Percentiles rank a stretch among this genome's conserved stretches.
Conservation (phyloP, 768 basidiomycete species). For the Xanthoconium stramineum region DNA sequence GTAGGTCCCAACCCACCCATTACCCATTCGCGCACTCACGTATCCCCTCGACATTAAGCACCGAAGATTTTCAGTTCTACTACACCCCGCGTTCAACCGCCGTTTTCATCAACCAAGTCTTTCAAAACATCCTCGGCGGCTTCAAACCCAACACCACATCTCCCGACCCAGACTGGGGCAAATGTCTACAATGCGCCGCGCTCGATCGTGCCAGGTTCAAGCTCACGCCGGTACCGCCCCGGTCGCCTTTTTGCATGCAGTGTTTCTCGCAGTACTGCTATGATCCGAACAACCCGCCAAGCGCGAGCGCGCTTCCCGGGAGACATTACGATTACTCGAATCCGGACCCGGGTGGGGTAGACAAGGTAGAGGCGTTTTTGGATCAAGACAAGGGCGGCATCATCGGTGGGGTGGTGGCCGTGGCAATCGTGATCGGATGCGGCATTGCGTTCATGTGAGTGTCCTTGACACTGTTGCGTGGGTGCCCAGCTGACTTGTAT, state of each 20-base stretch:
- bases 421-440: slow-evolving; percentile 38
- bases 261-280: slow-evolving; percentile 64
- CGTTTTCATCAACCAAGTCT: slow-evolving; percentile 61
- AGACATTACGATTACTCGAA: slow-evolving; percentile 47
- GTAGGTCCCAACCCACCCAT: slow-evolving; percentile 31
- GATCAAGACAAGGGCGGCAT: slow-evolving; percentile 42
- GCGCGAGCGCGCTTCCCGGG: slow-evolving; percentile 36
- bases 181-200: slow-evolving; percentile 60
- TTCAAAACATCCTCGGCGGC: slow-evolving; percentile 52
- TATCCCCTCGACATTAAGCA: slow-evolving; percentile 32
- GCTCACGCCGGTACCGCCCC: slow-evolving; percentile 30
- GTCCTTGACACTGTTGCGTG: background rate
- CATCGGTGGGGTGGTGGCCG: slow-evolving; percentile 45
- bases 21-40: slow-evolving; percentile 5
- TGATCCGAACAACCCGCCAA: slow-evolving; percentile 58
- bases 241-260: slow-evolving; percentile 49
- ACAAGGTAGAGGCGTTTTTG: slow-evolving; percentile 43
- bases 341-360: slow-evolving; percentile 53
- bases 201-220: slow-evolving; percentile 54
- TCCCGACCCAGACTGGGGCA: slow-evolving; percentile 52
- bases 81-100: slow-evolving; percentile 54
- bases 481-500: background rate
- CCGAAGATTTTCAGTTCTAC: slow-evolving; percentile 55
- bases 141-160: slow-evolving; percentile 57
- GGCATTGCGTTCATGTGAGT: slow-evolving; percentile 37